Base-by-base conservation (phyloP, 192 early-diverging fungal genomes). In the Coemansia sp. region DNA sequence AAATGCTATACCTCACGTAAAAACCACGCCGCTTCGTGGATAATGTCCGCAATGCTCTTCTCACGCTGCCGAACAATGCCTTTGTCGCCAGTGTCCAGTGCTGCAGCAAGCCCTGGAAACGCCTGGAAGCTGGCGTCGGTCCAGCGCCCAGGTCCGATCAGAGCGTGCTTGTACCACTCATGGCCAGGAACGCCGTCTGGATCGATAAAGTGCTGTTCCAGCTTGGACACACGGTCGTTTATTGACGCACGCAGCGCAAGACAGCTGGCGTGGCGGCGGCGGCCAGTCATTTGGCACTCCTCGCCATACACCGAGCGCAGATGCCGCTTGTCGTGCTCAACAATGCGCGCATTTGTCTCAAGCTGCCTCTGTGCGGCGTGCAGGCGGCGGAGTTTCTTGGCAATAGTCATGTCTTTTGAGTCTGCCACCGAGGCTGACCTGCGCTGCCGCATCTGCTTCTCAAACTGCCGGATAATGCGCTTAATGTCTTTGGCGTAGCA, bases 151-250 rank as follows among this genome's bases (percentile, higher is more conserved):
- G 88, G 88, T 1, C 85, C 79, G 45, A 84, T 77, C 2, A 90
- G 62, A 1, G 80, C 70, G 52, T 90, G 88, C 38, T 87, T 85
- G 67, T 81, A 88, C 88, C 88, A 90, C 25, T 69, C 65, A 43
- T 86, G 83, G 1, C 82, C 79, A 1, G 75, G 72, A 12, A 87
- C 79, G 47, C 87, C 88, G 29, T 84, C 72, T 6, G 79, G 73
- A 41, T 86, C 83, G 27, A 86, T 54, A 64, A 90, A 85, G 17
- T 82, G 77, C 43, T 83, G 78, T 62, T 90, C 88, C 49, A 88
- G 81, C 5, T 65, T 32, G 8, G 62, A 69, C 4, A 81, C 53
- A 12, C 79, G 74, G 39, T 84, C 74, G 55, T 90, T 88, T 24
- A 84, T 72, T 1, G 58, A 59, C 3, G 51, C 57, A 37, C 82